Conservation (phyloP, 2,329 filamentous ascomycete species). For the Laburnicola sp. region DNA sequence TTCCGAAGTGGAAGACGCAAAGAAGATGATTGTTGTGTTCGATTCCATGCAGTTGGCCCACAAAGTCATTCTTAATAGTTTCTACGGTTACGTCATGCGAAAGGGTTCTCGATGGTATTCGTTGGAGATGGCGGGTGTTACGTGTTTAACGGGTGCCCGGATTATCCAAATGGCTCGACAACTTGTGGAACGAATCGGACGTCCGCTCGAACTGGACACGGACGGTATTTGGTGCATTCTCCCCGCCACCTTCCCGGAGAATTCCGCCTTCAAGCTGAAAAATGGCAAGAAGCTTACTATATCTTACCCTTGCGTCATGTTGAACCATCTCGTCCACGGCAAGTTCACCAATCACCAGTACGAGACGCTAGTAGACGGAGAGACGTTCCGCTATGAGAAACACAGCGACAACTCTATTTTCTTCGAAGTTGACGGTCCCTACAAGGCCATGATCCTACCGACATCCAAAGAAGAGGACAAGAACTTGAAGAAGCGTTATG, state of each 20-base stretch:
- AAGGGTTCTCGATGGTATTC: constrained; percentile 99
- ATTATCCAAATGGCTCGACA: constrained; percentile 97
- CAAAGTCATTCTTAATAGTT: constrained; percentile 98
- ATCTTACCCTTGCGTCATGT: constrained; percentile 98
- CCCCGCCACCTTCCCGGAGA: constrained; percentile 92
- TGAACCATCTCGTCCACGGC: constrained; percentile 94
- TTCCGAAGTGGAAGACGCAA: constrained; percentile 84
- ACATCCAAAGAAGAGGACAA: constrained; percentile 99
- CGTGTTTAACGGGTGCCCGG: constrained; percentile 90
- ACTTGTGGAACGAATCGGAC: constrained; percentile 88
- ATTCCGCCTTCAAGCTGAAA: constrained; percentile 90
- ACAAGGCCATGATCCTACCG: constrained; percentile 94
- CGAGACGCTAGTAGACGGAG: constrained; percentile 79
- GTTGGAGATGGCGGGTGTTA: constrained; percentile 98
- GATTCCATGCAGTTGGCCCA: constrained; percentile 96
- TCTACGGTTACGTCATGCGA: constrained; percentile 99
- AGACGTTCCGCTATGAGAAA: constrained; percentile 87
- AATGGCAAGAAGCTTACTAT: constrained; percentile 96
- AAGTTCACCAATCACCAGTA: constrained; percentile 98
- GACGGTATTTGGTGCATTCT: constrained; percentile 99
- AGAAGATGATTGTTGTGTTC: constrained; percentile 97
- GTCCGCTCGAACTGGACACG: constrained; percentile 91
- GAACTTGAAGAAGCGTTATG: constrained; percentile 98
- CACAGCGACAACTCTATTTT: constrained; percentile 99
- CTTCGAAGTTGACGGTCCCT: constrained; percentile 97